Percentiles rank a stretch among this genome's conserved stretches.
phyloP scores from a whole-genome alignment of 257 asterid species.

The Solanum lignicaule region DNA sequence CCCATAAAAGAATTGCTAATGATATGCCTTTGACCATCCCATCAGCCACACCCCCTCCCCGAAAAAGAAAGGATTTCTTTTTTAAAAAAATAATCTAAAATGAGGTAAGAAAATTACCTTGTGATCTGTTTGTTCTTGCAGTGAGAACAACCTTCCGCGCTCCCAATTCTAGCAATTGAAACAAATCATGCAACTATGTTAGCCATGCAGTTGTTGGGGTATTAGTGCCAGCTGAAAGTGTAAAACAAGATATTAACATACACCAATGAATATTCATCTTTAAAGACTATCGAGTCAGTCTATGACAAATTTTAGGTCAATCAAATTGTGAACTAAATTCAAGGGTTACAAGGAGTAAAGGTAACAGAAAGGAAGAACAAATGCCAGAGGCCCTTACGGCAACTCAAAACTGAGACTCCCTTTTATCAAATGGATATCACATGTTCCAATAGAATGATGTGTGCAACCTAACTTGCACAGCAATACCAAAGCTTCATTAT shows the following conservation, averaged over 20 bases:
- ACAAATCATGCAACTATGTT: neutral
- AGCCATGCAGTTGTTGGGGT: neutral
- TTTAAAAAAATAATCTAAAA: neutral
- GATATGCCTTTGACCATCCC: neutral
- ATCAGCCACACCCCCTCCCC: neutral
- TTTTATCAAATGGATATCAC: neutral
- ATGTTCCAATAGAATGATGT: neutral
- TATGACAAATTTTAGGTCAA: neutral
- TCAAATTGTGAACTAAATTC: neutral
- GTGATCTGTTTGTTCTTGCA: conserved; percentile 81
- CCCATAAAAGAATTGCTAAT: neutral
- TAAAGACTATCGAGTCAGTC: neutral
- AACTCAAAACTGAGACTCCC: neutral
- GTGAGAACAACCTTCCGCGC: conserved; percentile 65
- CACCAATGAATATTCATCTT: neutral
- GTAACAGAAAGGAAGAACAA: neutral
- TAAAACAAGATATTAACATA: neutral
- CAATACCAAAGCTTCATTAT: neutral
- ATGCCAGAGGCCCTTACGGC: neutral
- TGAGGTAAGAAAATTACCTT: conserved; percentile 39
- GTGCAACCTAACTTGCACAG: neutral
- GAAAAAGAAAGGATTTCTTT: neutral
- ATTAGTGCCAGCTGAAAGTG: neutral
- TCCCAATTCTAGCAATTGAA: conserved; percentile 60
- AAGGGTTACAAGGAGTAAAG: neutral